Percentiles rank a stretch among this genome's conserved stretches.
Conservation (phyloP, 2,329 filamentous ascomycete species). For the Exutisphaerella laricina region DNA sequence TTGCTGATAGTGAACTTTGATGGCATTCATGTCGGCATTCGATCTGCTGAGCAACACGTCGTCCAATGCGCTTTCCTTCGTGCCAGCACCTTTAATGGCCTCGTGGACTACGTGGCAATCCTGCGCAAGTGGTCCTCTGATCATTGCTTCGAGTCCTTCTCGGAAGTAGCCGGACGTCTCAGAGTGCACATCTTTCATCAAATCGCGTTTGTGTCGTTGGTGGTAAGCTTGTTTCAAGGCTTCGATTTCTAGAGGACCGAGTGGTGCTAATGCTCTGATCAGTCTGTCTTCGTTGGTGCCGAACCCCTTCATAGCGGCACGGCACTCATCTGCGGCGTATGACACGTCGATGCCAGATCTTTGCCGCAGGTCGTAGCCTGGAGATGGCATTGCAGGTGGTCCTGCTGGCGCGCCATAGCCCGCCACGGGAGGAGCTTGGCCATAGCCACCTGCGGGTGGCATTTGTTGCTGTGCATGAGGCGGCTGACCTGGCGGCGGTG, state of each 20-base stretch:
- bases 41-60: slow-evolving; percentile 76
- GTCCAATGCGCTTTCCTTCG: slow-evolving; percentile 79
- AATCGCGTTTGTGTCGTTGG: slow-evolving; percentile 57
- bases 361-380: slow-evolving; percentile 69
- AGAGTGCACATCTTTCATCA: slow-evolving; percentile 68
- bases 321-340: slow-evolving; percentile 63
- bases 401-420: slow-evolving; percentile 18
- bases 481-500: slow-evolving; percentile 19
- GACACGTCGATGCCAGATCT: slow-evolving; percentile 61
- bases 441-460: slow-evolving; percentile 5
- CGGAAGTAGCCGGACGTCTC: slow-evolving; percentile 71
- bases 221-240: slow-evolving; percentile 63
- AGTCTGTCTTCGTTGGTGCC: slow-evolving; percentile 79
- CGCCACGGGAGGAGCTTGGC: slow-evolving; percentile 9
- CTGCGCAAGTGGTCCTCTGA: slow-evolving; percentile 70
- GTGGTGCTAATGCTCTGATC: slow-evolving; percentile 62
- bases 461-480: slow-evolving; percentile 14
- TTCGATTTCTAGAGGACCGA: slow-evolving; percentile 73
- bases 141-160: slow-evolving; percentile 66
- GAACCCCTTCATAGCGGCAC: slow-evolving; percentile 86
- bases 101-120: slow-evolving; percentile 67
- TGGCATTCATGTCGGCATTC: slow-evolving; percentile 82
- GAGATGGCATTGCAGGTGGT: slow-evolving; percentile 59
- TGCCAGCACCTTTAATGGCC: slow-evolving; percentile 73
- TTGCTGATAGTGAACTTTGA: slow-evolving; percentile 71